These are phyloP conservation scores for Sugiyamaella marilandica DNA, from an alignment of 805 yeast species.

Conservation along the genomic window DNA sequence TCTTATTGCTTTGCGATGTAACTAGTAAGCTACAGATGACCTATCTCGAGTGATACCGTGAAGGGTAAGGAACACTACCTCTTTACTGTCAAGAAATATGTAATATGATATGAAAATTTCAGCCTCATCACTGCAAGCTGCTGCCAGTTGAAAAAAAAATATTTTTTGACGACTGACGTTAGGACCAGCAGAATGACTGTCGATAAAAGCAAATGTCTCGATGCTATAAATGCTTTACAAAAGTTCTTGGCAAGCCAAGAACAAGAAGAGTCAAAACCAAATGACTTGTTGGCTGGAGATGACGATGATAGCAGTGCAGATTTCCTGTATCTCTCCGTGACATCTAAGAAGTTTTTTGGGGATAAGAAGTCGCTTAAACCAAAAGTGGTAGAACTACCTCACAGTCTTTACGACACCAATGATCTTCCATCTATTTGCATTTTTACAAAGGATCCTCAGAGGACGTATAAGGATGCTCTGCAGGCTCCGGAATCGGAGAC, in stretches of 20 bases:
- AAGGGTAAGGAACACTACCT: background rate
- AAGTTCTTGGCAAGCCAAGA: constrained; percentile 44
- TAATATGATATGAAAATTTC: background rate
- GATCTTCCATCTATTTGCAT: constrained; percentile 39
- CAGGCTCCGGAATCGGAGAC: constrained; percentile 24
- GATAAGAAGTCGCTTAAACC: constrained; percentile 47
- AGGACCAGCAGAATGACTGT: constrained; percentile 11
- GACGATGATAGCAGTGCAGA: constrained; percentile 45
- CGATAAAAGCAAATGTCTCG: constrained; percentile 27
- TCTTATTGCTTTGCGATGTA: background rate
- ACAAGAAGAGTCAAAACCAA: constrained; percentile 33
- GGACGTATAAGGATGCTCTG: constrained; percentile 37
- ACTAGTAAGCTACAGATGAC: background rate
- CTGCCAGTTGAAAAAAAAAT: constrained; percentile 3
- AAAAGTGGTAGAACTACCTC: constrained; percentile 37
- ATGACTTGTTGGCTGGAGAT: constrained; percentile 48
- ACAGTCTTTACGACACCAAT: constrained; percentile 41
- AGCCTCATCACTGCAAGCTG: background rate
- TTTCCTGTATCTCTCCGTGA: constrained; percentile 54
- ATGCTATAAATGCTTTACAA: constrained; percentile 51
- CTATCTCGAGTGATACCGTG: background rate
- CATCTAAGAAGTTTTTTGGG: constrained; percentile 60
- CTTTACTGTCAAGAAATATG: background rate
- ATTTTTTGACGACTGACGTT: background rate
- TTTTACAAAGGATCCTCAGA: constrained; percentile 63